Percentiles rank a stretch among this genome's conserved stretches.
These are phyloP conservation scores for Cryptosporidium ubiquitum DNA, from an alignment of 169 alveolate species.

Conservation along the genomic window DNA sequence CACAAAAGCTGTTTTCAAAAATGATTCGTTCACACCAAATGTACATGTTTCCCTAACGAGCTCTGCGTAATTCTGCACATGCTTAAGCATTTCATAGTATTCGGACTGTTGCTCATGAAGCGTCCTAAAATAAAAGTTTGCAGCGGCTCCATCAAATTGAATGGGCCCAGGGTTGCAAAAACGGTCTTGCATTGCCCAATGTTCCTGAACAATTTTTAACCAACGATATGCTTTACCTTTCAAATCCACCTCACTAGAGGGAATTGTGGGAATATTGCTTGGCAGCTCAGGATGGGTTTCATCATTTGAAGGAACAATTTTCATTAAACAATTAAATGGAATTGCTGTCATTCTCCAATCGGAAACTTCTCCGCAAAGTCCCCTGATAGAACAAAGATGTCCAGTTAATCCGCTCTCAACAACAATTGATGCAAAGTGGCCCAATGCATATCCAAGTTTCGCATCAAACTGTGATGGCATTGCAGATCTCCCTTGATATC, in stretches of 20 bases:
- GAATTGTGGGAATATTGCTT: constrained; percentile 88
- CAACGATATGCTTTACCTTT: constrained; percentile 88
- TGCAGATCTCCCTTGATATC: constrained; percentile 98
- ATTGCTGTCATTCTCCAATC: constrained; percentile 95
- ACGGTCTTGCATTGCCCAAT: constrained; percentile 93
- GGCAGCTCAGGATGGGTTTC: constrained; percentile 79
- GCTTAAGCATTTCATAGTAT: constrained; percentile 89
- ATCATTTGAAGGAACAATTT: constrained; percentile 83
- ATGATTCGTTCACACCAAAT: constrained; percentile 89
- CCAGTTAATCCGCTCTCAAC: constrained; percentile 95
- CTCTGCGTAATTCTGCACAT: constrained; percentile 87
- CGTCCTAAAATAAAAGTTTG: constrained; percentile 85
- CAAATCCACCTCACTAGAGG: constrained; percentile 91
- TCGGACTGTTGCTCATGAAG: constrained; percentile 89
- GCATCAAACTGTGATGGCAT: constrained; percentile 96
- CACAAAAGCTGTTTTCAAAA: constrained; percentile 85
- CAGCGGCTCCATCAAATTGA: constrained; percentile 90
- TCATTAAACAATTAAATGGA: constrained; percentile 90
- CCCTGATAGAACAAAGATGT: constrained; percentile 91
- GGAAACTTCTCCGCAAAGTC: constrained; percentile 88
- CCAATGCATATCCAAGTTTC: constrained; percentile 93
- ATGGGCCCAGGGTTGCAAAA: constrained; percentile 98
- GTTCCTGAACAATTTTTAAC: constrained; percentile 84
- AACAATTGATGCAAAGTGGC: constrained; percentile 93
- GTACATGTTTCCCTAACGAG: constrained; percentile 87